These are phyloP conservation scores for Nannizziopsis arthrosporioides DNA, from an alignment of 2,329 filamentous ascomycete species.

Conservation along the genomic window DNA sequence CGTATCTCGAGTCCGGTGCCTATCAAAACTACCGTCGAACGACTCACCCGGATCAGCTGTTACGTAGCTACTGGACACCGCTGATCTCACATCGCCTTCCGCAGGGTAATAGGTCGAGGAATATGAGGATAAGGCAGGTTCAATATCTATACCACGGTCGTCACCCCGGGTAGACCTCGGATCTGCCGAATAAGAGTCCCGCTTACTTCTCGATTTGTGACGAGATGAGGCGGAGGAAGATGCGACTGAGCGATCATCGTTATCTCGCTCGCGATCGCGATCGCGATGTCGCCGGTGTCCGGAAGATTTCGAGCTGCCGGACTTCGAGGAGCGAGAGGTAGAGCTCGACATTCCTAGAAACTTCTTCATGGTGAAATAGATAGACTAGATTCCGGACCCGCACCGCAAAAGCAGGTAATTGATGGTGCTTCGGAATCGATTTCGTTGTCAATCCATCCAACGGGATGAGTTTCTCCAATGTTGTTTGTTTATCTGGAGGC, in stretches of 20 bases:
- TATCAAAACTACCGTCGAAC: slow-evolving; percentile 19
- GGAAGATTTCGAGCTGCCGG: slow-evolving; percentile 12
- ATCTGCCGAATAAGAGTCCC: slow-evolving; percentile 22
- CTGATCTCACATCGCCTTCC: slow-evolving; percentile 15
- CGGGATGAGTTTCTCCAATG: not conserved
- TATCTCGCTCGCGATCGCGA: slow-evolving; percentile 21
- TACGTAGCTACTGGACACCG: slow-evolving; percentile 25
- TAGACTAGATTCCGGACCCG: not conserved
- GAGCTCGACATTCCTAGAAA: slow-evolving; percentile 5
- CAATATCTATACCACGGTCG: slow-evolving; percentile 33
- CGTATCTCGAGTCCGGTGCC: slow-evolving; percentile 4
- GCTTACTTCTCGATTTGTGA: slow-evolving; percentile 17
- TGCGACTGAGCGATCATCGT: slow-evolving; percentile 18
- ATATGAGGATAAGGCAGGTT: slow-evolving; percentile 14
- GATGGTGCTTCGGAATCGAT: not conserved
- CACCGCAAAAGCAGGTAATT: not conserved
- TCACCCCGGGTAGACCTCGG: slow-evolving; percentile 36
- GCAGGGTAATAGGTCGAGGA: slow-evolving; percentile 14
- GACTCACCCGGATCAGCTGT: slow-evolving; percentile 27
- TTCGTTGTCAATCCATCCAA: not conserved
- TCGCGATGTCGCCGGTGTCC: slow-evolving; percentile 15
- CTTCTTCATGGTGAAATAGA: slow-evolving; percentile 6
- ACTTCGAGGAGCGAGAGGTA: slow-evolving; percentile 5
- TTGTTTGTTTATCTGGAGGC: slow-evolving; percentile 1
- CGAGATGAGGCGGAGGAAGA: slow-evolving; percentile 23